Evolutionary conservation across 2,329 filamentous ascomycete species (phyloP).

Genomic region (Xylariaceae sp.): DNA sequence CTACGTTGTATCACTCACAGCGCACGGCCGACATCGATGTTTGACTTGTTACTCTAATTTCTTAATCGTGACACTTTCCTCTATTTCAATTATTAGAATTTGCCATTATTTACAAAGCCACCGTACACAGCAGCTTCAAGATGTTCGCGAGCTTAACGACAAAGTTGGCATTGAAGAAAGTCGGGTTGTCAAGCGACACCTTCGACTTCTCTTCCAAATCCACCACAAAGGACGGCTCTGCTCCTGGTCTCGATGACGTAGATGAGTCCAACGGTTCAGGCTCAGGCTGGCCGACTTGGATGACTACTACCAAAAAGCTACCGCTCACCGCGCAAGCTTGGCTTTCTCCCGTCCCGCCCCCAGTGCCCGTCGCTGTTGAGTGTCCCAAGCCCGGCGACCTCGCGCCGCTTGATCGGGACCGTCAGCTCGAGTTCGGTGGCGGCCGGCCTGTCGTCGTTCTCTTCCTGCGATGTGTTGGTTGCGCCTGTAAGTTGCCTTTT

Average conservation of each 20-base stretch:
- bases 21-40: too few relatives aligned
- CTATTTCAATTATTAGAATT: neutral
- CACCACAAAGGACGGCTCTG: constrained; percentile 32
- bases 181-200: constrained; percentile 59
- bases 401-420: constrained; percentile 55
- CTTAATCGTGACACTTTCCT: too few relatives aligned
- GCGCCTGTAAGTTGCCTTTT: constrained; percentile 54
- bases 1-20: too few relatives aligned
- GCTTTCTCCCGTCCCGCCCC: constrained; percentile 58
- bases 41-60: too few relatives aligned
- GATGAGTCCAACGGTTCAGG: constrained; percentile 37
- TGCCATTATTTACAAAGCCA: too few relatives aligned
- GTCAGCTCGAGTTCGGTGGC: constrained; percentile 51
- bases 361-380: constrained; percentile 51
- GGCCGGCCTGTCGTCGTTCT: constrained; percentile 56
- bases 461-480: constrained; percentile 62
- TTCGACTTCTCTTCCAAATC: constrained; percentile 50
- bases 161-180: constrained; percentile 65
- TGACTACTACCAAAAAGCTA: constrained; percentile 56
- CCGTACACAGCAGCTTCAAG: constrained; percentile 29
- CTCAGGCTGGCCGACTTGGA: constrained; percentile 51
- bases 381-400: constrained; percentile 56
- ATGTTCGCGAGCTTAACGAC: constrained; percentile 65
- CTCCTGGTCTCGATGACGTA: constrained; percentile 41
- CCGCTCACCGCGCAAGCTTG: constrained; percentile 61